Conservation (phyloP, 2,329 filamentous ascomycete genomes). For the Aaosphaeria arxii region DNA sequence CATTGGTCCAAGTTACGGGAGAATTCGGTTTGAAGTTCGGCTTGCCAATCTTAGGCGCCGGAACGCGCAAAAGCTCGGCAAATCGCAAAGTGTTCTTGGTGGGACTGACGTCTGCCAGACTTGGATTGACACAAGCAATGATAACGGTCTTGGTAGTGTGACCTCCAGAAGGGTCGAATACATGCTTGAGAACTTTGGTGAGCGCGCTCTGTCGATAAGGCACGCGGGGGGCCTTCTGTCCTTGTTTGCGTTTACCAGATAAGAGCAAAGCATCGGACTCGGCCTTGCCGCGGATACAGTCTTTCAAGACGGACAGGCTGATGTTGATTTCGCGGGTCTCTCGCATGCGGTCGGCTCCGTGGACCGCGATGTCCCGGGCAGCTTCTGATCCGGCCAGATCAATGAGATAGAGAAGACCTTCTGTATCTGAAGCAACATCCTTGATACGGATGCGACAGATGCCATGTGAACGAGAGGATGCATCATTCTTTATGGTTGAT, state of each 20-base stretch:
- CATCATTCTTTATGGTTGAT: conserved; percentile 46
- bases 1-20: conserved; percentile 42
- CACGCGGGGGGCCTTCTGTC: conserved; percentile 38
- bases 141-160: conserved; percentile 45
- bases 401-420: conserved; percentile 48
- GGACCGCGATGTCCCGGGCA: conserved; percentile 42
- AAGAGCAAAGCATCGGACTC: conserved; percentile 24
- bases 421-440: conserved; percentile 29
- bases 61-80: conserved; percentile 47
- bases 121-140: conserved; percentile 49
- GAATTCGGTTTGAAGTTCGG: conserved; percentile 19
- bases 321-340: conserved; percentile 50
- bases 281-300: conserved; percentile 50
- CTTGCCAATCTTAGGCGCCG: conserved; percentile 26
- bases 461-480: conserved; percentile 49
- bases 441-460: conserved; percentile 48
- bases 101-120: conserved; percentile 42
- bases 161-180: conserved; percentile 45
- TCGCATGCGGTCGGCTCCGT: conserved; percentile 45
- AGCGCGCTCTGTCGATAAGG: conserved; percentile 49
- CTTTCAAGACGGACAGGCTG: conserved; percentile 51
- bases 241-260: conserved; percentile 1
- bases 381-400: conserved; percentile 51
- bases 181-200: conserved; percentile 50
- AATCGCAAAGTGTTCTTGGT: conserved; percentile 52